phyloP scores from a whole-genome alignment of 164 flowering plant genomes.

The Kalanchoe fedtschenkoi region DNA sequence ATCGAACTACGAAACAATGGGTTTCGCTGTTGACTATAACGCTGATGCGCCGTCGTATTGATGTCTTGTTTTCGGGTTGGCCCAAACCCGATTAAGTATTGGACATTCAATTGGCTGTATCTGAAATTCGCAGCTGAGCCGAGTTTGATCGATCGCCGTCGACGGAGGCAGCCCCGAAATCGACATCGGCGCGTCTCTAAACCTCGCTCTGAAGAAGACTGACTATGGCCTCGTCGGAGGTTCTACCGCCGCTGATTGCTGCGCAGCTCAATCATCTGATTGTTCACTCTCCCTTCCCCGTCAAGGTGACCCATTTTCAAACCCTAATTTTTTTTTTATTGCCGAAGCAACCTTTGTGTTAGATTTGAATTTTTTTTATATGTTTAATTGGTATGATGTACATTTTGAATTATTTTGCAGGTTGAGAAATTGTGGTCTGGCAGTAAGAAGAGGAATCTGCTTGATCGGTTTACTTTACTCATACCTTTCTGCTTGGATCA shows the following conservation, averaged over 20 bases:
- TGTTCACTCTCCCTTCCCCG: constrained; percentile 41
- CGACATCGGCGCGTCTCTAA: neutral
- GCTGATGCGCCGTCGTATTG: too few species aligned
- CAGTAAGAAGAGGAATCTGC: constrained; percentile 25
- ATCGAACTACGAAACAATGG: too few species aligned
- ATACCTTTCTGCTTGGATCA: constrained; percentile 69
- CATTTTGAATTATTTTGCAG: constrained; percentile 22
- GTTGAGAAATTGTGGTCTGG: constrained; percentile 76
- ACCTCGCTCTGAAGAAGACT: neutral
- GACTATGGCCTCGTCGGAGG: constrained; percentile 18
- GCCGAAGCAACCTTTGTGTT: neutral
- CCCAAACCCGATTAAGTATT: neutral
- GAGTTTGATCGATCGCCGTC: neutral
- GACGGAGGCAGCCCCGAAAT: neutral
- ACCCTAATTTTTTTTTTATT: neutral
- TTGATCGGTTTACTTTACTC: constrained; percentile 64
- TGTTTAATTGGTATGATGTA: neutral
- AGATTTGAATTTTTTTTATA: neutral
- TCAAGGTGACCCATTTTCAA: constrained; percentile 35
- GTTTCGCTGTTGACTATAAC: too few species aligned
- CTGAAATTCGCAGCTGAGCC: neutral
- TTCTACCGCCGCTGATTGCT: constrained; percentile 51
- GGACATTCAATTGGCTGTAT: too few species aligned
- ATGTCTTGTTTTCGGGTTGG: neutral
- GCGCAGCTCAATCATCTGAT: constrained; percentile 76